Percentiles rank a stretch among this genome's conserved stretches.
Evolutionary conservation across 2,329 filamentous ascomycete species (phyloP).

Genomic region (Trichoderma sp.): DNA sequence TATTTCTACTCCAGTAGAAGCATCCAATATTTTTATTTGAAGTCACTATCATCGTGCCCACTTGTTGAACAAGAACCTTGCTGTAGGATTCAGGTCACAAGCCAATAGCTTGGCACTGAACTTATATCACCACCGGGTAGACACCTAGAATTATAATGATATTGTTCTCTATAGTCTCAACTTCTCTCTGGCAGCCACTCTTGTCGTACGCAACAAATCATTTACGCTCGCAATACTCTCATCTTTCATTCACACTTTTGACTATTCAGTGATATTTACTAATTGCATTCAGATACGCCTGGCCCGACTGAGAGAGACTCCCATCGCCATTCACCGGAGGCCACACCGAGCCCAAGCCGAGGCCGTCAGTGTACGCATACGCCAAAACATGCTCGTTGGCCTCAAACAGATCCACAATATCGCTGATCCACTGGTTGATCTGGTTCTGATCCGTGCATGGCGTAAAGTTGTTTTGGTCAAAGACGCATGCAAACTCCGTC

Average conservation of each 20-base stretch:
- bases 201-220: background rate
- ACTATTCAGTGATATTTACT: slow-evolving; percentile 26
- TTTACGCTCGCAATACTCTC: too few relatives aligned
- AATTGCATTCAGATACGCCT: slow-evolving; percentile 27
- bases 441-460: slow-evolving; percentile 26
- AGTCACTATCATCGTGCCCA: too few relatives aligned
- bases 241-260: background rate
- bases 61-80: too few relatives aligned
- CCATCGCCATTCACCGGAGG: slow-evolving; percentile 23
- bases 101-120: too few relatives aligned
- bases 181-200: background rate
- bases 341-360: slow-evolving; percentile 25
- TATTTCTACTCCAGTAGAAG: too few relatives aligned
- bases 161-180: background rate
- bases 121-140: too few relatives aligned
- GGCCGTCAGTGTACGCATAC: slow-evolving; percentile 28
- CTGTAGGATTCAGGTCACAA: too few relatives aligned
- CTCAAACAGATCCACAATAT: slow-evolving; percentile 27
- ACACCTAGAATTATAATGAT: background rate
- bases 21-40: too few relatives aligned
- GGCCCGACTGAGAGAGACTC: slow-evolving; percentile 26
- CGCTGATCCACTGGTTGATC: slow-evolving; percentile 27
- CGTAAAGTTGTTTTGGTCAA: slow-evolving; percentile 24
- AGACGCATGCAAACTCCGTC: slow-evolving; percentile 28
- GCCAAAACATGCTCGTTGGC: slow-evolving; percentile 26